Conservation (phyloP, 805 yeast genomes). For the Phaffomyces antillensis region DNA sequence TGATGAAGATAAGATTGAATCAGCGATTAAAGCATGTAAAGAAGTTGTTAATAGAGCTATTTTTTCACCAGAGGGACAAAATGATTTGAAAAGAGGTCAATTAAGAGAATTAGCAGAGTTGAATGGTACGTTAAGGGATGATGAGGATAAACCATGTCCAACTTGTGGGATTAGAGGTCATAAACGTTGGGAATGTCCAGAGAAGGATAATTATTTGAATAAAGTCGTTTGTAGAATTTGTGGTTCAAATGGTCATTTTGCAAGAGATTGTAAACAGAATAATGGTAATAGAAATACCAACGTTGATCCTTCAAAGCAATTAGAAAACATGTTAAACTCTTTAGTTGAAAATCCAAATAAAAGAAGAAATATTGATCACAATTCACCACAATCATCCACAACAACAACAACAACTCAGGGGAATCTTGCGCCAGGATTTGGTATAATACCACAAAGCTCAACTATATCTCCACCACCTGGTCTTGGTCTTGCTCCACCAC, state of each 20-base stretch:
- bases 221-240: conserved; percentile 67
- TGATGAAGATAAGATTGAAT: conserved; percentile 63
- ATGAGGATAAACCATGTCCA: conserved; percentile 55
- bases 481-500: conserved; percentile 7
- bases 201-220: conserved; percentile 40
- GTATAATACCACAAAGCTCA: conserved; percentile 16
- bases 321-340: conserved; percentile 44
- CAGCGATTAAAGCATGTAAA: conserved; percentile 69
- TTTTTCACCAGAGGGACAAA: conserved; percentile 86
- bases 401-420: neutral
- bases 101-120: conserved; percentile 85
- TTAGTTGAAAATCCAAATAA: conserved; percentile 28
- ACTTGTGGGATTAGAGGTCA: conserved; percentile 65
- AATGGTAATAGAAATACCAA: conserved; percentile 7
- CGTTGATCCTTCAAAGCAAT: conserved; percentile 35
- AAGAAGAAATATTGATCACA: conserved; percentile 7
- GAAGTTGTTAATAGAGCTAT: conserved; percentile 78
- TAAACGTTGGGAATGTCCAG: conserved; percentile 58
- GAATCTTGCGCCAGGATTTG: conserved; percentile 19
- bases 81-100: conserved; percentile 85
- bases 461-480: conserved; percentile 7
- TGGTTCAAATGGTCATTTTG: conserved; percentile 80
- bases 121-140: conserved; percentile 91
- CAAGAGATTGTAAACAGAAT: conserved; percentile 61
- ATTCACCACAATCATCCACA: conserved; percentile 4